Conservation (phyloP, 2,329 filamentous ascomycete genomes). For the Xylariaceae sp. region DNA sequence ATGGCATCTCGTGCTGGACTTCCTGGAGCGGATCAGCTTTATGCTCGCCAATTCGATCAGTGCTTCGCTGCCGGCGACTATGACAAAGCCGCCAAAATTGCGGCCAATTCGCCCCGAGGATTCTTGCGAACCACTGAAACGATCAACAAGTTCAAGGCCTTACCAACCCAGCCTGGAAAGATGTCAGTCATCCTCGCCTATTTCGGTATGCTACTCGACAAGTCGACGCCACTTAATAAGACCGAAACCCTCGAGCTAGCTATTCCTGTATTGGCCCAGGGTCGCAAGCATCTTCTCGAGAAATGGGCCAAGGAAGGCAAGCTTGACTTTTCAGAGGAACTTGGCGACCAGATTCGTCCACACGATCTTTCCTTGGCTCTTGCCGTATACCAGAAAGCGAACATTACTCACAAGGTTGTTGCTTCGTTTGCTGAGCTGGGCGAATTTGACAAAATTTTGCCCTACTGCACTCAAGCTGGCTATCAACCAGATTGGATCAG, state of each 20-base stretch:
- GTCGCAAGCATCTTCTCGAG: conserved; percentile 90
- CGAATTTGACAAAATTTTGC: conserved; percentile 93
- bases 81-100: conserved; percentile 86
- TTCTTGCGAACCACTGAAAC: conserved; percentile 93
- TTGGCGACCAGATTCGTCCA: conserved; percentile 86
- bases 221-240: conserved; percentile 77
- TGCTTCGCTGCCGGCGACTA: conserved; percentile 76
- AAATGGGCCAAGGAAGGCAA: conserved; percentile 98
- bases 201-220: conserved; percentile 94
- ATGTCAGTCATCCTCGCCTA: conserved; percentile 96
- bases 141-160: conserved; percentile 89
- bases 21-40: conserved; percentile 89
- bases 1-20: conserved; percentile 90
- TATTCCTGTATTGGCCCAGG: conserved; percentile 85
- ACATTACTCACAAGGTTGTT: conserved; percentile 88
- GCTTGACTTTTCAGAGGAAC: conserved; percentile 89
- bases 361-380: conserved; percentile 87
- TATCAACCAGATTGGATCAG: conserved; percentile 96
- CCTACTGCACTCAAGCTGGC: conserved; percentile 76
- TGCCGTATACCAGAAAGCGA: conserved; percentile 83
- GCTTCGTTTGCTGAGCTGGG: conserved; percentile 92
- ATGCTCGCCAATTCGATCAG: conserved; percentile 87
- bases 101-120: conserved; percentile 90
- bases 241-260: conserved; percentile 93
- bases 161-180: conserved; percentile 74